Conservation (phyloP, 176 grass and related monocot species). For the Aegilops umbellulata region DNA sequence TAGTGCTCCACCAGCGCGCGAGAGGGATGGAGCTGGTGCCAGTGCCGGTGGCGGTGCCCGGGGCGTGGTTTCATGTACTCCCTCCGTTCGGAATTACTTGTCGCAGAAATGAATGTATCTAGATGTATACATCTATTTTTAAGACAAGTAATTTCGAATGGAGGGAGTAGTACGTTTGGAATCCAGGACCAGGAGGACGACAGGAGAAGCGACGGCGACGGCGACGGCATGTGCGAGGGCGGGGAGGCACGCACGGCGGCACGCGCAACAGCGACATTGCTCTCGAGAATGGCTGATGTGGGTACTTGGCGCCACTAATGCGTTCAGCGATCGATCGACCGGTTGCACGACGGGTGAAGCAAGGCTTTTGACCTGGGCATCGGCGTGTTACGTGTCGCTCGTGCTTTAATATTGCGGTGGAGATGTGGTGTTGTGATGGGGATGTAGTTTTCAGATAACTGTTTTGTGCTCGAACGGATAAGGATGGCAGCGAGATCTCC, state of each 20-base stretch:
- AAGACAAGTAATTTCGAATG: too few species aligned
- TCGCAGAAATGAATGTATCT: too few species aligned
- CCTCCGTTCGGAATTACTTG: too few species aligned
- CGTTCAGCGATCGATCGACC: background rate
- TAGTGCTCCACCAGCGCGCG: conserved; percentile 27
- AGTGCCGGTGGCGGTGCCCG: background rate
- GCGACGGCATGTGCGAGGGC: background rate
- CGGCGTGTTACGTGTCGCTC: background rate
- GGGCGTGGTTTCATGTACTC: background rate
- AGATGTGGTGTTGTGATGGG: background rate
- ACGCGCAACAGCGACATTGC: background rate
- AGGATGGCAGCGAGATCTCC: background rate
- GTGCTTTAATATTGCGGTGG: background rate
- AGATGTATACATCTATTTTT: too few species aligned
- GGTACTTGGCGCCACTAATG: background rate
- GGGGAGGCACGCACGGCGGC: background rate
- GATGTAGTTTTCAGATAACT: background rate
- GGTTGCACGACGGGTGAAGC: background rate
- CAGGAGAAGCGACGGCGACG: background rate
- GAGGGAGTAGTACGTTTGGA: background rate
- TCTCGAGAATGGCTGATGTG: background rate
- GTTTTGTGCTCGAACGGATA: background rate
- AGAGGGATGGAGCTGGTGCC: background rate
- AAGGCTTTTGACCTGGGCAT: background rate
- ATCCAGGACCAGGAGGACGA: background rate